Conservation (phyloP, 805 yeast genomes). For the Metschnikowia santaceciliae region DNA sequence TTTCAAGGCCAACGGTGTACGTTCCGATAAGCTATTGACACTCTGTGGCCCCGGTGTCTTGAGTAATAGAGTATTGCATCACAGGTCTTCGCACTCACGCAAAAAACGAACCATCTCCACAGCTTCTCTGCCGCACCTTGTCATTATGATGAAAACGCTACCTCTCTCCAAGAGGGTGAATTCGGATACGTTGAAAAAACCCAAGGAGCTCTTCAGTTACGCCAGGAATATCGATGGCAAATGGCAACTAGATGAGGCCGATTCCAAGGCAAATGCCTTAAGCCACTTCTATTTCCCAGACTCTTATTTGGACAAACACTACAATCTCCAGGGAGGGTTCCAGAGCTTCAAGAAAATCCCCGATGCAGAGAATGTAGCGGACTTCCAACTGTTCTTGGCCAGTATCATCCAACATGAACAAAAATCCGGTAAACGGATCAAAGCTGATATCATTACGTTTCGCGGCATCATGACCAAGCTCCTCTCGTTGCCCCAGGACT, state of each 20-base stretch:
- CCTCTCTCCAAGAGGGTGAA: constrained; percentile 50
- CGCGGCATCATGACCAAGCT: constrained; percentile 79
- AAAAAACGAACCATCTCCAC: background rate
- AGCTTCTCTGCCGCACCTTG: background rate
- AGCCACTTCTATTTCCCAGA: constrained; percentile 83
- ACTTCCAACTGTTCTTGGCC: constrained; percentile 53
- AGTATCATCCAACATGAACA: constrained; percentile 58
- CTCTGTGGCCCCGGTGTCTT: background rate
- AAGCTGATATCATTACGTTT: constrained; percentile 72
- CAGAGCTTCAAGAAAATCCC: constrained; percentile 54
- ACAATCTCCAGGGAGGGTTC: constrained; percentile 66
- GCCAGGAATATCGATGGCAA: constrained; percentile 56
- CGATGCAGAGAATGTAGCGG: constrained; percentile 49
- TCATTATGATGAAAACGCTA: constrained; percentile 28
- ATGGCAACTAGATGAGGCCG: constrained; percentile 34
- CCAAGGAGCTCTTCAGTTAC: constrained; percentile 72
- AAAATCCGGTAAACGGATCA: constrained; percentile 39
- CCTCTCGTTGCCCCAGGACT: constrained; percentile 61
- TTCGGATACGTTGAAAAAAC: constrained; percentile 74
- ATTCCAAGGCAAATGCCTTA: constrained; percentile 48
- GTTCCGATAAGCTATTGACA: background rate
- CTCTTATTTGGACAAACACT: constrained; percentile 50
- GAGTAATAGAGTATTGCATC: background rate
- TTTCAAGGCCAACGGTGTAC: background rate
- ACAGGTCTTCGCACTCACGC: constrained; percentile 3